Evolutionary conservation across 2,329 filamentous ascomycete genomes (phyloP), one percentile per base, ranked within the genome.

Genomic region (Gyromitra esculenta): DNA sequence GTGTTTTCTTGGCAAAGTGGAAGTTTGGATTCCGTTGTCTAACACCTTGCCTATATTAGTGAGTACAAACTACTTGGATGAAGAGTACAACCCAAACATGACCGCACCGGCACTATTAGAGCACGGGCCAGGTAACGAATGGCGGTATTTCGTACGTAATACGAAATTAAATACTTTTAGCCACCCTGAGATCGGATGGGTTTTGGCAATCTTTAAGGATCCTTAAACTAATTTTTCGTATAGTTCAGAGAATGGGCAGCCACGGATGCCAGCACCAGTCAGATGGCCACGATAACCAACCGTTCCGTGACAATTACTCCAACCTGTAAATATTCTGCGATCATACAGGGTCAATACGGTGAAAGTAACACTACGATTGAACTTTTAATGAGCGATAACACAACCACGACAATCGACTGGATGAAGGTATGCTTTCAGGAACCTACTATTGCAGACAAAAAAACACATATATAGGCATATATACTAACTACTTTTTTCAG

Each of bases 241-340:
- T 50, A 77, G 75, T 66, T 77, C 11, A 43, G 62, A n/a, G 73
- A 76, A 54, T 72, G 67, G 73, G 63, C 54, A 39, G 8, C 5
- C 18, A 15, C 18, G 4, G 9, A 7, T 25, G 5, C 2, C 2
- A 35, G 18, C n/a, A 31, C 11, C 25, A 39, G 69, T 41, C 54
- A 59, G 18, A 1, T 50, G 2, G 0, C 18, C 9, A 48, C n/a
- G 2, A 37, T 37, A 21, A 73, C 77, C 11, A 73, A 73, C 15
- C 76, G 77, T 13, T 60, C 39, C 15, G 45, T 79, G 6, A 63
- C 11, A 15, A 31, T 68, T 35, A 8, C 45, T 8, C 39, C 76
- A 35, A 41, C 18, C 5, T 79, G 77, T 18, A 31, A 50, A 37
- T 78, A 60, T n/a, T 50, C 72, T 48, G 62, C 68, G 5, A 71